Percentiles rank a stretch among this genome's conserved stretches.
Conservation (phyloP, 1,139 yeast species). For the Hyphopichia khmerensis region DNA sequence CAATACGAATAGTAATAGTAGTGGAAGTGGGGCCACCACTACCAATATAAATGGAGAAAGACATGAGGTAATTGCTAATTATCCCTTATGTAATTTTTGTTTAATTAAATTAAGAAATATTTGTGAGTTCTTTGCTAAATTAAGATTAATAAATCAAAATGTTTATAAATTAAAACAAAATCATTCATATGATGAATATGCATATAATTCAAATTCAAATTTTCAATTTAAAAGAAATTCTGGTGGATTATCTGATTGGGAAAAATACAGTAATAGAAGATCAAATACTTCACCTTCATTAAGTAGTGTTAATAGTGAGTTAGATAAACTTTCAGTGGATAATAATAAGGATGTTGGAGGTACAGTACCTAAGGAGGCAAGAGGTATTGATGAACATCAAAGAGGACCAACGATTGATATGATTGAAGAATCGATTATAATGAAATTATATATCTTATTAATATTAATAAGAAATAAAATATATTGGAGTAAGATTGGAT, state of each 20-base stretch:
- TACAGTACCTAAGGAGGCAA: neutral
- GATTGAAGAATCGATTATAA: constrained; percentile 23
- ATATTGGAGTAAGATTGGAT: constrained; percentile 85
- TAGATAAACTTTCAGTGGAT: neutral
- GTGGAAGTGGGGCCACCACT: constrained; percentile 1
- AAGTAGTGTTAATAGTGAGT: neutral
- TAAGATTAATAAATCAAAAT: constrained; percentile 61
- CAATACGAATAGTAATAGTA: constrained; percentile 6
- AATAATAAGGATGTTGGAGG: neutral
- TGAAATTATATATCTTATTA: constrained; percentile 25
- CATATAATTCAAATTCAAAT: constrained; percentile 9
- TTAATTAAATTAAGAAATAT: constrained; percentile 73
- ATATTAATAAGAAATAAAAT: constrained; percentile 44
- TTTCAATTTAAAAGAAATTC: constrained; percentile 21
- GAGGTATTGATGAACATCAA: constrained; percentile 5
- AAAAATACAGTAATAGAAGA: neutral
- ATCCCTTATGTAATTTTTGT: constrained; percentile 86
- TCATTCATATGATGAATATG: constrained; percentile 21
- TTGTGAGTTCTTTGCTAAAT: constrained; percentile 74
- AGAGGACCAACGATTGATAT: constrained; percentile 15
- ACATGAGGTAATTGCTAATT: constrained; percentile 37
- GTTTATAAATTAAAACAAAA: constrained; percentile 35
- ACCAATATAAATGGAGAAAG: constrained; percentile 5
- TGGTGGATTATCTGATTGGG: neutral
- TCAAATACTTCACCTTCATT: neutral